These are phyloP conservation scores for Populus simonii DNA, from an alignment of 345 rosid genomes.

Conservation along the genomic window DNA sequence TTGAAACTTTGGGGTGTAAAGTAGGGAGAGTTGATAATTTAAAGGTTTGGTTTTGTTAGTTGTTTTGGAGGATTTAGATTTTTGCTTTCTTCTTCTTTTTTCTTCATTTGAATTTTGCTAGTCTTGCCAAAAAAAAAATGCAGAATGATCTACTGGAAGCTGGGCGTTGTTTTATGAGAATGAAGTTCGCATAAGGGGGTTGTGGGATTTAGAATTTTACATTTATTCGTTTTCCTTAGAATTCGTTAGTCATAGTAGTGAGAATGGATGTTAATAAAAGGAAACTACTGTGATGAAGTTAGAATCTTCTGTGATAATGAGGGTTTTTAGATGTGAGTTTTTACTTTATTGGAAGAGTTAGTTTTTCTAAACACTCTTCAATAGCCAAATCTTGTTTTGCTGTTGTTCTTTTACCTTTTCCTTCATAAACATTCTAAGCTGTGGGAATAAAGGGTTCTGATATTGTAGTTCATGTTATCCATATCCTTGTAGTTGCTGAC, in stretches of 20 bases:
- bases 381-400: neutral
- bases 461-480: neutral
- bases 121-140: neutral
- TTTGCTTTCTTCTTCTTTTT: too few relatives aligned
- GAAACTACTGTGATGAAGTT: too few relatives aligned
- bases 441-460: neutral
- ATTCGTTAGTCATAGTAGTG: too few relatives aligned
- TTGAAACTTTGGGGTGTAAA: neutral
- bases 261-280: too few relatives aligned
- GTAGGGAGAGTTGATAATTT: neutral
- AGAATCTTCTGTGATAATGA: neutral
- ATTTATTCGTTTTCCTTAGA: too few relatives aligned
- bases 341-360: neutral
- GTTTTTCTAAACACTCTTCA: neutral
- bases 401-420: neutral
- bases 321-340: slow-evolving; percentile 78
- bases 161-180: neutral
- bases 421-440: neutral
- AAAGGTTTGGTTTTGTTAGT: neutral
- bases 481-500: neutral
- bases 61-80: neutral
- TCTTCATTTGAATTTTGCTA: neutral
- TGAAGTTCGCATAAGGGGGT: neutral
- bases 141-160: neutral
- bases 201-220: too few relatives aligned